phyloP scores from a whole-genome alignment of 371 early-diverging fungal genomes.

The Zychaea mexicana region DNA sequence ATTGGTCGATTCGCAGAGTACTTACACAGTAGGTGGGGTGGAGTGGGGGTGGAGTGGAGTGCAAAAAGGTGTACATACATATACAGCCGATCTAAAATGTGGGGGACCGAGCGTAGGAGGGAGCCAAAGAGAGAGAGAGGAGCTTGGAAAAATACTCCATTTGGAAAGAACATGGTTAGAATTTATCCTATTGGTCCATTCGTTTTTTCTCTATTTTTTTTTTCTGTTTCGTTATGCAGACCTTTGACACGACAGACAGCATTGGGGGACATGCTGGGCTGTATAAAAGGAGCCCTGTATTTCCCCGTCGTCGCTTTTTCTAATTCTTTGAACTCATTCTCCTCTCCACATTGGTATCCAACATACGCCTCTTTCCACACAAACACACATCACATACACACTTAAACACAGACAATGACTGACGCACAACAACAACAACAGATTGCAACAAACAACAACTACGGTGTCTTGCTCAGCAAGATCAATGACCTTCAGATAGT shows the following conservation, averaged over 20 bases:
- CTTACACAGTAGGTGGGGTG: background rate
- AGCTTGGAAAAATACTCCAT: slow-evolving; percentile 8
- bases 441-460: slow-evolving; percentile 21
- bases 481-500: slow-evolving; percentile 43
- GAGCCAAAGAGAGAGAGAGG: background rate
- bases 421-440: background rate
- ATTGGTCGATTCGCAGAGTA: too few species aligned
- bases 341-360: background rate
- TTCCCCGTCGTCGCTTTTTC: background rate
- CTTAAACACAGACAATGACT: background rate
- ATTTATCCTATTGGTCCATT: slow-evolving; percentile 7
- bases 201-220: background rate
- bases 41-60: too few species aligned
- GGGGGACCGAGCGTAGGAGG: too few species aligned
- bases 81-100: too few species aligned
- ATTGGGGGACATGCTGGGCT: background rate
- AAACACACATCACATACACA: background rate
- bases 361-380: background rate
- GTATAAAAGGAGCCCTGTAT: background rate
- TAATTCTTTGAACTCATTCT: background rate
- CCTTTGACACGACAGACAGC: background rate
- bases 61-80: too few species aligned
- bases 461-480: slow-evolving; percentile 40
- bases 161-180: slow-evolving; percentile 3
- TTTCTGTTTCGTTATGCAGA: slow-evolving; percentile 5